These are phyloP conservation scores for Diplosphaera chodatii DNA, from an alignment of 139 green algal genomes.

Conservation along the genomic window DNA sequence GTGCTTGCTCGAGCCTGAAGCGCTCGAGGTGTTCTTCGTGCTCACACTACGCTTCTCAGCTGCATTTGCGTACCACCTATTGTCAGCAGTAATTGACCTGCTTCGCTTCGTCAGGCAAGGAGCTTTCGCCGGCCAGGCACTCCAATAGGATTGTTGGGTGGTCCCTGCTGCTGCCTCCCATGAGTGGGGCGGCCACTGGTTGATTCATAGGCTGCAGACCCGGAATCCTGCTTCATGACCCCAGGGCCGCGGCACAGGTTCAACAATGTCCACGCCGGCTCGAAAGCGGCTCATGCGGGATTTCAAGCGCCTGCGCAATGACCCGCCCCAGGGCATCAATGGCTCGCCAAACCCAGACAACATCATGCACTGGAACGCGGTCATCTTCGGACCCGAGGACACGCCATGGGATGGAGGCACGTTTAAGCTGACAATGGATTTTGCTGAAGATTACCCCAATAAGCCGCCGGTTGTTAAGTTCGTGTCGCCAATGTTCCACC, in stretches of 20 bases:
- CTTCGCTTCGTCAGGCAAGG: too few relatives aligned
- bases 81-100: too few relatives aligned
- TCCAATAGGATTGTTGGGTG: too few relatives aligned
- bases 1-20: too few relatives aligned
- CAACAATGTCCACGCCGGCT: conserved; percentile 47
- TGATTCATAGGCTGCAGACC: too few relatives aligned
- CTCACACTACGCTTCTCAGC: too few relatives aligned
- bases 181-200: too few relatives aligned
- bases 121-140: too few relatives aligned
- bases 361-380: conserved; percentile 98
- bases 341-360: conserved; percentile 86
- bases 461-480: conserved; percentile 95
- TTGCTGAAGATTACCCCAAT: conserved; percentile 98
- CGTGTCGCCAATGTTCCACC: conserved; percentile 91
- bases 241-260: neutral
- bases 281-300: conserved; percentile 84
- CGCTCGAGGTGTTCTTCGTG: too few relatives aligned
- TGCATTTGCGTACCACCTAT: too few relatives aligned
- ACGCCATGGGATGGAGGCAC: conserved; percentile 96
- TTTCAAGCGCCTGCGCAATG: conserved; percentile 83
- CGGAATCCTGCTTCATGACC: neutral
- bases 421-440: conserved; percentile 93
- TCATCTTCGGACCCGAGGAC: conserved; percentile 98
- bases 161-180: too few relatives aligned
- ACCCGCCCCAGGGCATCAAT: conserved; percentile 93